Percentiles rank a stretch among this genome's conserved stretches.
phyloP scores from a whole-genome alignment of 129 eudicot species.

The Escallonia herrerae region DNA sequence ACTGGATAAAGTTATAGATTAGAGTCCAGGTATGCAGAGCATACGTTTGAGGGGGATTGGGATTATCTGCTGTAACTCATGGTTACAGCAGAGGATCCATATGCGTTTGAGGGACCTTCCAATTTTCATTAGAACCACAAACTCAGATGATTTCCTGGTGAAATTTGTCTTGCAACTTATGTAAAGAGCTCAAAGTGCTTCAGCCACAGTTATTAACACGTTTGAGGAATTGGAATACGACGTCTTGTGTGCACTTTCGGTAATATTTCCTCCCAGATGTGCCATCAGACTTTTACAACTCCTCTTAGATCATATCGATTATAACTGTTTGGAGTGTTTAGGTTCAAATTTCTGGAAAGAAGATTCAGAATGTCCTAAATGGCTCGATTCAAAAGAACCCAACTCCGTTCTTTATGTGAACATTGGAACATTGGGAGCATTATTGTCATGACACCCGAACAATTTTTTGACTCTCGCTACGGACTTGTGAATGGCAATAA shows the following conservation, averaged over 20 bases:
- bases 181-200: background rate
- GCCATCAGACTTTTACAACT: conserved; percentile 18
- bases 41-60: conserved; percentile 23
- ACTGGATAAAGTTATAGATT: conserved; percentile 22
- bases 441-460: background rate
- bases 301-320: background rate
- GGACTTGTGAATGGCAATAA: background rate
- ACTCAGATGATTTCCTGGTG: conserved; percentile 28
- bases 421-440: background rate
- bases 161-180: conserved; percentile 17
- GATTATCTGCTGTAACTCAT: too few species aligned
- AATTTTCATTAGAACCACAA: conserved; percentile 21
- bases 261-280: conserved; percentile 4
- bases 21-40: conserved; percentile 30
- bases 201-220: background rate
- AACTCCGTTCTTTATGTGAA: background rate
- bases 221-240: background rate
- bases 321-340: background rate
- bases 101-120: conserved; percentile 18
- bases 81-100: too few species aligned
- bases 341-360: background rate
- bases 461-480: background rate
- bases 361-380: background rate
- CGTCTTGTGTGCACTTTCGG: conserved; percentile 12
- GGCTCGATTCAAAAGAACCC: background rate